Percentiles rank a stretch among this genome's conserved stretches.
phyloP scores from a whole-genome alignment of 208 protist genomes.

The Leptomonas seymouri region DNA sequence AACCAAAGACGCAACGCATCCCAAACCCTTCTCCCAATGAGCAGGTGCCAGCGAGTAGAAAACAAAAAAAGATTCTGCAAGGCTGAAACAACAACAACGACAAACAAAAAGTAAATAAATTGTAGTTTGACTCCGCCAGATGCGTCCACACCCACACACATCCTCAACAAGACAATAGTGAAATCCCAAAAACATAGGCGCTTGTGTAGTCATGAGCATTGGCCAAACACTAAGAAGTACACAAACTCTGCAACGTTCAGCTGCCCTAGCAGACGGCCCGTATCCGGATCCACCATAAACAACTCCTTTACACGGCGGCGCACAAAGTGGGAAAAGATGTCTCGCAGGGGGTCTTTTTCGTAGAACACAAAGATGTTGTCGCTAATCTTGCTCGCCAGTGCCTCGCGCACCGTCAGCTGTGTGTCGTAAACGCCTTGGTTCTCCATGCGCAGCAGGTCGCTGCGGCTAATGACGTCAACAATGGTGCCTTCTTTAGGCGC shows the following conservation, averaged over 20 bases:
- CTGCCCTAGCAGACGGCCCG: constrained; percentile 72
- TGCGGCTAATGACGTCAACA: constrained; percentile 82
- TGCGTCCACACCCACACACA: too few species aligned
- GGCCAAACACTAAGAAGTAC: constrained; percentile 75
- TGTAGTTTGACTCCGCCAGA: too few species aligned
- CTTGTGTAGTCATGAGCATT: constrained; percentile 2
- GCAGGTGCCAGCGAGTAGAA: too few species aligned
- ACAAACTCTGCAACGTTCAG: constrained; percentile 79
- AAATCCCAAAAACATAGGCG: background rate
- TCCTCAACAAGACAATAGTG: background rate
- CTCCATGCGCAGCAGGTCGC: constrained; percentile 87
- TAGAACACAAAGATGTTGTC: constrained; percentile 76
- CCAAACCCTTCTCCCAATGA: too few species aligned
- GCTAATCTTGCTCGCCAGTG: constrained; percentile 55
- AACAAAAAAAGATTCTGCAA: too few species aligned
- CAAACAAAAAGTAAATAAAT: too few species aligned
- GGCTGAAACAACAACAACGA: too few species aligned
- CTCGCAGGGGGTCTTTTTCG: constrained; percentile 68
- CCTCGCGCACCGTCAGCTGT: constrained; percentile 74
- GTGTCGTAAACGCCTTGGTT: constrained; percentile 91
- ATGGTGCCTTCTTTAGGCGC: constrained; percentile 54
- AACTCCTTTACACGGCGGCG: constrained; percentile 81
- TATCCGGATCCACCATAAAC: constrained; percentile 82
- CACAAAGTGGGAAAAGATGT: constrained; percentile 89
- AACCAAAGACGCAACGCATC: too few species aligned